phyloP scores from a whole-genome alignment of 768 basidiomycete species.

The Boletus speciosus region DNA sequence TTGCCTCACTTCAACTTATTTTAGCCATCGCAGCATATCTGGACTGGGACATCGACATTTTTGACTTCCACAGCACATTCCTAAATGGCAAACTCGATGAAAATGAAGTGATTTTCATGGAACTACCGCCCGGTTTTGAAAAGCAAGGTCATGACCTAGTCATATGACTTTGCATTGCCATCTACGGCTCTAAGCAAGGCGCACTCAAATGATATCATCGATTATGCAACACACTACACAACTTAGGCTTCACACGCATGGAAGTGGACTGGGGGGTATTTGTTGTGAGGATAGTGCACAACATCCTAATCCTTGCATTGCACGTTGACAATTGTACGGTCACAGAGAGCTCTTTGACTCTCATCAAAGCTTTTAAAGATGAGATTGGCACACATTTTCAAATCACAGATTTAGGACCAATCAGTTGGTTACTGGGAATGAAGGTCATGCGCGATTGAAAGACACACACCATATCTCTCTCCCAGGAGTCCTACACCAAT shows the following conservation, averaged over 20 bases:
- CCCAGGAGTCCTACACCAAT: background rate
- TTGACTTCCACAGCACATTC: no score
- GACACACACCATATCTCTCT: background rate
- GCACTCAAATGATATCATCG: background rate
- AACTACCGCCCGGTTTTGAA: background rate
- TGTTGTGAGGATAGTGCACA: fast-evolving
- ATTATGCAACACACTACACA: fast-evolving
- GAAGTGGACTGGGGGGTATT: background rate
- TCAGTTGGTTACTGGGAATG: background rate
- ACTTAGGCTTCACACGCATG: background rate
- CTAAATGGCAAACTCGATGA: no score
- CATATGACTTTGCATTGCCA: fast-evolving
- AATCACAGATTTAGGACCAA: background rate
- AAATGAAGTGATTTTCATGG: no score
- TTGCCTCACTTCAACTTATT: no score
- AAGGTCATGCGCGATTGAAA: background rate
- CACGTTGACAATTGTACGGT: background rate
- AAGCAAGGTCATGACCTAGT: background rate
- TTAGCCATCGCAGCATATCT: no score
- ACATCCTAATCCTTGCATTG: background rate
- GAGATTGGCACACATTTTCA: background rate
- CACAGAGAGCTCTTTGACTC: fast-evolving
- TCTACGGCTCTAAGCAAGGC: background rate
- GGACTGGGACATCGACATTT: no score
- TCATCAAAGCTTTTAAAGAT: background rate